Percentiles rank a stretch among this genome's conserved stretches.
Conservation (phyloP, 1,284 basidiomycete genomes). For the Somion occarium region DNA sequence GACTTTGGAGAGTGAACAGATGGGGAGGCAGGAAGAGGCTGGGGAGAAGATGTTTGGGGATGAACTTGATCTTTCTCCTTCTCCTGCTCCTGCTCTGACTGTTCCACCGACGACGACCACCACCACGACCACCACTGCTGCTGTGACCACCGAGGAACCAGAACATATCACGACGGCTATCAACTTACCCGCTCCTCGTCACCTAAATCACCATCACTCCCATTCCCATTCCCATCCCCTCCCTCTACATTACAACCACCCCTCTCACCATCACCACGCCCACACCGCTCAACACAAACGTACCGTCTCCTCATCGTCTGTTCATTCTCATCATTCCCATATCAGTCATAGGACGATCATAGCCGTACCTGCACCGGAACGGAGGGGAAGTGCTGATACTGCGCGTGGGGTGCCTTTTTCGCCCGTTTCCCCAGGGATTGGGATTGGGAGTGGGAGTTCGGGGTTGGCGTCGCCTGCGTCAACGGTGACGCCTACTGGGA, state of each 20-base stretch:
- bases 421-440: neutral
- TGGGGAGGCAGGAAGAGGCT: neutral
- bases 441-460: neutral
- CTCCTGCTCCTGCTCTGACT: neutral
- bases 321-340: neutral
- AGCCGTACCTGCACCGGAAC: conserved; percentile 15
- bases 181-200: conserved; percentile 19
- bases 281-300: too few relatives aligned
- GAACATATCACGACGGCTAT: conserved; percentile 24
- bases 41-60: conserved; percentile 5
- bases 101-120: conserved; percentile 5
- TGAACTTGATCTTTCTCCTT: neutral
- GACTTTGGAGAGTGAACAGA: neutral
- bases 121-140: neutral
- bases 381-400: conserved; percentile 23
- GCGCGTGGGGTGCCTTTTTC: conserved; percentile 17
- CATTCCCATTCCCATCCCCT: conserved; percentile 8
- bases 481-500: conserved; percentile 5
- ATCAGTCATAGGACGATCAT: neutral
- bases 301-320: neutral
- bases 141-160: conserved; percentile 2
- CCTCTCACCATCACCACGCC: too few relatives aligned
- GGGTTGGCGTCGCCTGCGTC: neutral
- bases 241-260: conserved; percentile 5
- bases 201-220: conserved; percentile 16